Conservation (phyloP, 768 basidiomycete genomes). For the Psilocybe subaeruginosa region DNA sequence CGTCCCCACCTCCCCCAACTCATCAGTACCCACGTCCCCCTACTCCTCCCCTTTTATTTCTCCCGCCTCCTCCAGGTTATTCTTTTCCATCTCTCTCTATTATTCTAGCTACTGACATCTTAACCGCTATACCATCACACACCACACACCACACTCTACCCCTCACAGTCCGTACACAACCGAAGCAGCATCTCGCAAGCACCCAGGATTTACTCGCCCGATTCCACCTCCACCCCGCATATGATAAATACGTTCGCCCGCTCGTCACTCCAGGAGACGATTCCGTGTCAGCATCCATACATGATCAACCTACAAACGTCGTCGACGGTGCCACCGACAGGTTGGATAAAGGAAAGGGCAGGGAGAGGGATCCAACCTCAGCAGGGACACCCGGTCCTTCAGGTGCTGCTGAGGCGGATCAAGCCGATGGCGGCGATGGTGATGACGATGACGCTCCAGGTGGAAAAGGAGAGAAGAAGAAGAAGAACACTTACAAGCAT, state of each 20-base stretch:
- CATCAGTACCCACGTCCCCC: constrained; percentile 32
- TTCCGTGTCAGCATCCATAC: not conserved
- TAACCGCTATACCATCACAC: not conserved
- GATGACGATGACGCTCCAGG: constrained; percentile 59
- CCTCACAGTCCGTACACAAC: constrained; percentile 37
- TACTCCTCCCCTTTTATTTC: constrained; percentile 33
- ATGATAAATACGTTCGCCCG: constrained; percentile 81
- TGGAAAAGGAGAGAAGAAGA: constrained; percentile 64
- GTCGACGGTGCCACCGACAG: constrained; percentile 15
- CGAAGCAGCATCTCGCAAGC: constrained; percentile 60
- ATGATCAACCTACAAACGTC: constrained; percentile 7
- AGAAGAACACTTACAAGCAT: constrained; percentile 77
- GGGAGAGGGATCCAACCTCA: constrained; percentile 33
- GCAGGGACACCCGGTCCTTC: constrained; percentile 29
- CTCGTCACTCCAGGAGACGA: constrained; percentile 29
- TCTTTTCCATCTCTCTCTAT: constrained; percentile 15
- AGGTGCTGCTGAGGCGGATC: constrained; percentile 30
- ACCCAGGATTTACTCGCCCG: constrained; percentile 80
- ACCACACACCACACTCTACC: not conserved
- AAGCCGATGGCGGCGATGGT: constrained; percentile 39
- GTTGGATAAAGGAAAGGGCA: constrained; percentile 55
- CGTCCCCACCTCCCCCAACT: constrained; percentile 24
- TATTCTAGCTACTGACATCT: not conserved
- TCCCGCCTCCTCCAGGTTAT: constrained; percentile 46
- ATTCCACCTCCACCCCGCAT: constrained; percentile 72